Evolutionary conservation across 345 rosid species (phyloP).

Genomic region (Pistacia atlantica): DNA sequence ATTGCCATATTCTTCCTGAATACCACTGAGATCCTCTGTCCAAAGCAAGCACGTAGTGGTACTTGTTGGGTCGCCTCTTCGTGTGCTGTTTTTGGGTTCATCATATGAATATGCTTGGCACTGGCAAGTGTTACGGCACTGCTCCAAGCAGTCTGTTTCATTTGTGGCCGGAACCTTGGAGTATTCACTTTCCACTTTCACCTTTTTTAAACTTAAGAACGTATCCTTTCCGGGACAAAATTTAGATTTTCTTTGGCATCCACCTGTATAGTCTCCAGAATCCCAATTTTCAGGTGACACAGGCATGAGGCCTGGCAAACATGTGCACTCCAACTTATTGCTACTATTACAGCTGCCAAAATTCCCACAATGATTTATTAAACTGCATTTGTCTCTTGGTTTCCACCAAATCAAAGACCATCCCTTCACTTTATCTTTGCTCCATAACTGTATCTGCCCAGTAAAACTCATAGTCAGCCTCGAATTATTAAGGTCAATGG

Average conservation of each 20-base stretch:
- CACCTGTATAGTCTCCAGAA: conserved; percentile 24
- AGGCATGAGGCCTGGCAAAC: conserved; percentile 50
- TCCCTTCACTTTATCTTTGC: not conserved
- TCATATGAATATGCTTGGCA: conserved; percentile 41
- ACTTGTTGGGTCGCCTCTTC: not conserved
- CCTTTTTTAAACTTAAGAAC: conserved; percentile 23
- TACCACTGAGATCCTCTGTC: conserved; percentile 5
- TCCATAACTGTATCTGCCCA: conserved; percentile 35
- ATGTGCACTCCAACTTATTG: conserved; percentile 28
- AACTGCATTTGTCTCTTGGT: conserved; percentile 41
- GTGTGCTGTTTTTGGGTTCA: not conserved
- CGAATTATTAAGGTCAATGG: not conserved
- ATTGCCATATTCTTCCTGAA: conserved; percentile 15
- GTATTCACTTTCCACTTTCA: conserved; percentile 14
- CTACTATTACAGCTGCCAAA: conserved; percentile 41
- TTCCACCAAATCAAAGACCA: conserved; percentile 34
- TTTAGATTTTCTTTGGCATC: conserved; percentile 31
- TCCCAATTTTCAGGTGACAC: conserved; percentile 24
- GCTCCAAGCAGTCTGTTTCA: conserved; percentile 8
- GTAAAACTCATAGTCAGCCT: conserved; percentile 41
- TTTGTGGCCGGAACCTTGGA: accelerated
- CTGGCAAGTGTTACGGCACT: conserved; percentile 19
- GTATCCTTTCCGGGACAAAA: not conserved
- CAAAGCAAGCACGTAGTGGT: conserved; percentile 31
- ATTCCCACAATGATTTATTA: conserved; percentile 37